These are phyloP conservation scores for Ganoderma lucidum DNA, from an alignment of 1,284 basidiomycete species.

Conservation along the genomic window DNA sequence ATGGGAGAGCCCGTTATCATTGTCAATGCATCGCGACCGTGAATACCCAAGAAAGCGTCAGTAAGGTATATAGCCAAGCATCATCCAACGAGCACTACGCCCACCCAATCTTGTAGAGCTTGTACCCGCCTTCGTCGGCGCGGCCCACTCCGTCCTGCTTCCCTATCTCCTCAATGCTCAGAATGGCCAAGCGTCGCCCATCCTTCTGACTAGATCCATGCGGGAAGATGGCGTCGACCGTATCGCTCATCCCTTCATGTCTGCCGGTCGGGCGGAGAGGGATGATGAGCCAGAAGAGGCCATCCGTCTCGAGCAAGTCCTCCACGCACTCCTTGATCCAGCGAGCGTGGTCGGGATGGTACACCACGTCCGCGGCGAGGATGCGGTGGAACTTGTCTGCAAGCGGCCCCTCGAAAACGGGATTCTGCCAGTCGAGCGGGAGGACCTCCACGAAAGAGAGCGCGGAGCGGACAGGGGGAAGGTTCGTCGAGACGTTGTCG, in stretches of 20 bases:
- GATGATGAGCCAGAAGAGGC: slow-evolving; percentile 78
- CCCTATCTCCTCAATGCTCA: slow-evolving; percentile 53
- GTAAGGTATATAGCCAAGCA: neutral
- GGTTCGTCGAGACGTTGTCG: slow-evolving; percentile 71
- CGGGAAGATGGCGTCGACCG: slow-evolving; percentile 67
- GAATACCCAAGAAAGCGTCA: neutral
- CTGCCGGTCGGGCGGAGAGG: slow-evolving; percentile 72
- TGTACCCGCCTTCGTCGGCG: slow-evolving; percentile 75
- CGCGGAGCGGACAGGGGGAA: slow-evolving; percentile 34
- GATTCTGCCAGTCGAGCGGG: slow-evolving; percentile 74
- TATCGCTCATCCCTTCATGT: slow-evolving; percentile 67
- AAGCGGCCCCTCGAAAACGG: slow-evolving; percentile 26
- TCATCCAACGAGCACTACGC: slow-evolving; percentile 13
- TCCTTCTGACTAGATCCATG: neutral
- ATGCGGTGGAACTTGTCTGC: slow-evolving; percentile 54
- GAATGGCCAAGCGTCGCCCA: slow-evolving; percentile 48
- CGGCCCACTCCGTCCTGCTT: slow-evolving; percentile 63
- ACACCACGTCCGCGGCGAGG: slow-evolving; percentile 77
- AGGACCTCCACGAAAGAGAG: slow-evolving; percentile 49
- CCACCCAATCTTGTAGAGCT: slow-evolving; percentile 76
- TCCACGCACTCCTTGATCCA: slow-evolving; percentile 73
- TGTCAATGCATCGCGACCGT: neutral
- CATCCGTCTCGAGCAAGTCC: slow-evolving; percentile 50
- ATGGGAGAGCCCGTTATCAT: neutral
- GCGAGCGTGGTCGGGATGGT: slow-evolving; percentile 69